Percentiles rank a stretch among this genome's conserved stretches.
Conservation (phyloP, 805 yeast genomes). For the Starmerella asiatica region DNA sequence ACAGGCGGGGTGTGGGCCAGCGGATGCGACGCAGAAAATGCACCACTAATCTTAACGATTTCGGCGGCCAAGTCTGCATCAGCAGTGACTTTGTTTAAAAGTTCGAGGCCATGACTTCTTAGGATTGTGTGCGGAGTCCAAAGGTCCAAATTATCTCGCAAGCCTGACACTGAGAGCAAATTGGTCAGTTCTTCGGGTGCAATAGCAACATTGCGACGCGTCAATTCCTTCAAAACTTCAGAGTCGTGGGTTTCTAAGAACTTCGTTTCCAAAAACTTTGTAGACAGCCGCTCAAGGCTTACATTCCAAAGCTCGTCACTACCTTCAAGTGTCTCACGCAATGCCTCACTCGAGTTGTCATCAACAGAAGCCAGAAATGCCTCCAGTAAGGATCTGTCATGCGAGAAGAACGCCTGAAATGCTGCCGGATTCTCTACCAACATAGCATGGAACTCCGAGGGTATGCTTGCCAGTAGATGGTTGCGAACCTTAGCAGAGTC, state of each 20-base stretch:
- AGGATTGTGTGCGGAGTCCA: constrained; percentile 3
- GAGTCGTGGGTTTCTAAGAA: background rate
- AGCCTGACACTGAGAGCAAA: constrained; percentile 1
- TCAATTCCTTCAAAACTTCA: constrained; percentile 10
- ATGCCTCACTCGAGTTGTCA: constrained; percentile 4
- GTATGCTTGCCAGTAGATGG: constrained; percentile 17
- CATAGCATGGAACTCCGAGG: constrained; percentile 10
- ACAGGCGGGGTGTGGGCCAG: constrained; percentile 7
- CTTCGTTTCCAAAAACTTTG: constrained; percentile 9
- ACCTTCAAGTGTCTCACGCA: constrained; percentile 5
- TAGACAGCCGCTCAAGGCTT: constrained; percentile 11
- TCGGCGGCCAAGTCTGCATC: constrained; percentile 10
- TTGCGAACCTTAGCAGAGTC: constrained; percentile 6
- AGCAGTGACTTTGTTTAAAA: background rate
- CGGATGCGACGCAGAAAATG: constrained; percentile 4
- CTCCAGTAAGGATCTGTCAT: background rate
- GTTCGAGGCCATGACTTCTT: background rate
- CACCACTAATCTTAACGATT: constrained; percentile 10
- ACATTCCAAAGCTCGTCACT: constrained; percentile 12
- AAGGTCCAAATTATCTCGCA: constrained; percentile 11
- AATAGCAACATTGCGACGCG: constrained; percentile 5
- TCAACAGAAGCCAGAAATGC: constrained; percentile 8
- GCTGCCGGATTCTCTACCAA: constrained; percentile 8
- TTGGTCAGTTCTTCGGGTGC: constrained; percentile 4
- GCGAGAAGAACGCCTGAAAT: constrained; percentile 4